phyloP scores from a whole-genome alignment of 208 protist species.

The Trypanosoma cruzi region DNA sequence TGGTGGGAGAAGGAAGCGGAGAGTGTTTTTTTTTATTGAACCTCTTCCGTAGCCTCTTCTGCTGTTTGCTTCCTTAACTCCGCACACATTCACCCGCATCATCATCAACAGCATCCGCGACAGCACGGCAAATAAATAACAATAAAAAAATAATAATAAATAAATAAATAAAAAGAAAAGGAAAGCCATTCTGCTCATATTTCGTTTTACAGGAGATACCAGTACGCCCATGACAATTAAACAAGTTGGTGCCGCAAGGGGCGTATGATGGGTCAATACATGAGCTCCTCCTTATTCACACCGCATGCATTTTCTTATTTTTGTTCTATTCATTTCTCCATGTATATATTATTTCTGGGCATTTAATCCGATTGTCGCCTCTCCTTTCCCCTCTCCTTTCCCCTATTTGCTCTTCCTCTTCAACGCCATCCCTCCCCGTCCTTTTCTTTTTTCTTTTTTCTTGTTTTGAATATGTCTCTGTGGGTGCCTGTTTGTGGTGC shows the following conservation, averaged over 20 bases:
- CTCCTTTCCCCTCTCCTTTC: no score
- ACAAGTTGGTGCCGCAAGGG: not conserved
- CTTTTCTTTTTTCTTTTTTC: not conserved
- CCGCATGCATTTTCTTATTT: no score
- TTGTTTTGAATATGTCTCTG: not conserved
- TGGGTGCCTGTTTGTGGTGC: not conserved
- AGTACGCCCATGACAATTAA: not conserved
- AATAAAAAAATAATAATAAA: not conserved
- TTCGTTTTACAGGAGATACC: not conserved
- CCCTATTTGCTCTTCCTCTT: not conserved
- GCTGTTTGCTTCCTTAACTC: not conserved
- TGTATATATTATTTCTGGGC: not conserved
- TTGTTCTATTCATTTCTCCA: no score
- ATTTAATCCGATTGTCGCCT: not conserved
- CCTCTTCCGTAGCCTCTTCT: not conserved
- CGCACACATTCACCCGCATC: not conserved
- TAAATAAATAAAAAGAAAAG: not conserved
- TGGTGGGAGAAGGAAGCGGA: not conserved
- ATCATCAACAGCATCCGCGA: not conserved
- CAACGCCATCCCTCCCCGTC: not conserved
- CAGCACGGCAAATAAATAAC: not conserved
- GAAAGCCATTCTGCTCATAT: not conserved
- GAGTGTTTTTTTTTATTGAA: not conserved
- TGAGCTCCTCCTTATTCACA: no score
- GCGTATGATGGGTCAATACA: not conserved